Conservation (phyloP, 441 rosid species). For the Corymbia citriodora region DNA sequence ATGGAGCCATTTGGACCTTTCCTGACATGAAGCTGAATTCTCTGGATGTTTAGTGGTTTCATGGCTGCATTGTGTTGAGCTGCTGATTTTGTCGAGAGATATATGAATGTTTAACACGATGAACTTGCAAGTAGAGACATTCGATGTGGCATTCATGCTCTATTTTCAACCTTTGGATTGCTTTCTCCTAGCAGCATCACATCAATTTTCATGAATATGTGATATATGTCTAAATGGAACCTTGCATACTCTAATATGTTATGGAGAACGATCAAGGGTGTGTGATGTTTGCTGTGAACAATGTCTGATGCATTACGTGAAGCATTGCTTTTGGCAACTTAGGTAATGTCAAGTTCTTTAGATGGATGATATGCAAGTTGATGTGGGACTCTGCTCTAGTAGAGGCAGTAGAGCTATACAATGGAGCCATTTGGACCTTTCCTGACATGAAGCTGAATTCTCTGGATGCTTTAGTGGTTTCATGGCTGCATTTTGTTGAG, state of each 20-base stretch:
- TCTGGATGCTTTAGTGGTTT: neutral
- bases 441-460: neutral
- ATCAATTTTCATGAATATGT: neutral
- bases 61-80: neutral
- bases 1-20: neutral
- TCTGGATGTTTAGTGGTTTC: neutral
- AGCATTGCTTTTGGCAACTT: neutral
- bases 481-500: neutral
- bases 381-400: neutral
- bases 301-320: neutral
- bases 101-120: neutral
- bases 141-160: neutral
- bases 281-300: neutral
- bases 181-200: neutral
- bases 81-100: neutral
- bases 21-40: neutral
- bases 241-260: neutral
- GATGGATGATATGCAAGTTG: neutral
- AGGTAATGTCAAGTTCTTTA: neutral
- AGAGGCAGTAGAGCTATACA: rapidly evolving
- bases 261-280: neutral
- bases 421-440: neutral
- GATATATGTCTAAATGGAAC: neutral
- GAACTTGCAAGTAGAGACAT: neutral
- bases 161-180: neutral